A percentile compares a stretch with the other conserved stretches of the same genome.
phyloP scores from a whole-genome alignment of 2,329 filamentous ascomycete genomes.

The Epichloe brachyelytri region DNA sequence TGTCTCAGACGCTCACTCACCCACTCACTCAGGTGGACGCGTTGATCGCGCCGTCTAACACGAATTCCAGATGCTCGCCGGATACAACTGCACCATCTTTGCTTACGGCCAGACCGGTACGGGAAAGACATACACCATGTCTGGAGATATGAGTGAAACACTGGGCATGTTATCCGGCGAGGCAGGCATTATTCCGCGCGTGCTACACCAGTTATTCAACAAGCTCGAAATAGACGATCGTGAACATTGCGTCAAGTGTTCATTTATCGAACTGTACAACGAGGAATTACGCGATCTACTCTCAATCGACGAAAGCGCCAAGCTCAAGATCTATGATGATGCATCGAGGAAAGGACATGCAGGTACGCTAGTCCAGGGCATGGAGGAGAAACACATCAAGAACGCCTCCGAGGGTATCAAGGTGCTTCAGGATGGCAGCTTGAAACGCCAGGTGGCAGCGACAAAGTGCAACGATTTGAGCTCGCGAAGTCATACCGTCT shows the following conservation, averaged over 20 bases:
- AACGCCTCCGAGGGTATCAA: slow-evolving; percentile 75
- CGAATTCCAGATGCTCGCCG: slow-evolving; percentile 63
- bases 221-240: slow-evolving; percentile 67
- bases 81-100: slow-evolving; percentile 97
- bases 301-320: slow-evolving; percentile 64
- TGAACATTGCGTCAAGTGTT: slow-evolving; percentile 90
- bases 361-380: slow-evolving; percentile 83
- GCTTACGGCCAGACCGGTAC: slow-evolving; percentile 97
- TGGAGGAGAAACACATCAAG: slow-evolving; percentile 93
- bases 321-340: slow-evolving; percentile 94
- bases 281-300: slow-evolving; percentile 89
- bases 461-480: slow-evolving; percentile 99
- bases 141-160: slow-evolving; percentile 85
- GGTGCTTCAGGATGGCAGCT: slow-evolving; percentile 75
- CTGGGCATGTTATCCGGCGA: slow-evolving; percentile 77
- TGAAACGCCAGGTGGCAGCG: slow-evolving; percentile 93
- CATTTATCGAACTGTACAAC: slow-evolving; percentile 97
- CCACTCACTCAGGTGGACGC: not conserved
- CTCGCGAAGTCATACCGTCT: slow-evolving; percentile 92
- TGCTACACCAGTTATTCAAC: slow-evolving; percentile 73
- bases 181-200: slow-evolving; percentile 89
- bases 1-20: slow-evolving; percentile 11
- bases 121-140: slow-evolving; percentile 99
- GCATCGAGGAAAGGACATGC: slow-evolving; percentile 72
- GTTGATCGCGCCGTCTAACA: not conserved